Conservation (phyloP, 2,329 filamentous ascomycete species). For the Xylaria digitata region DNA sequence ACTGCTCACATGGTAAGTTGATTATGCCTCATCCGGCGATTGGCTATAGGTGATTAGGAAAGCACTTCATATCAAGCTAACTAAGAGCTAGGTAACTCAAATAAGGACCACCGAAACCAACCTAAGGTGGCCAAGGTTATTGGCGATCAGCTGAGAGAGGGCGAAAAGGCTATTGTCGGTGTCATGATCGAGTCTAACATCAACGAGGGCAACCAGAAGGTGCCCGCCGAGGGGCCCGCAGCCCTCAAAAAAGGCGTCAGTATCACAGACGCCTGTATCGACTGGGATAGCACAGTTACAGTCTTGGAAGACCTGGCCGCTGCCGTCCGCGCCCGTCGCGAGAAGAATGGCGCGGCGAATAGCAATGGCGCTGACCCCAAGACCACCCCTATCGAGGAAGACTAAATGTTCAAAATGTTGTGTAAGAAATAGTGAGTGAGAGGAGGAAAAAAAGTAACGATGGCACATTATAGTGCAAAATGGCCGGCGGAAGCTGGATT, state of each 20-base stretch:
- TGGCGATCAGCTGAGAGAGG: slow-evolving; percentile 85
- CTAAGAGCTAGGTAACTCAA: slow-evolving; percentile 79
- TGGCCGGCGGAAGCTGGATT: slow-evolving; percentile 5
- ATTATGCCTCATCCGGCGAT: background rate
- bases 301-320: slow-evolving; percentile 87
- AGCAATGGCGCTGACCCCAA: slow-evolving; percentile 50
- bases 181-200: slow-evolving; percentile 99
- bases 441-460: background rate
- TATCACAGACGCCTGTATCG: slow-evolving; percentile 96
- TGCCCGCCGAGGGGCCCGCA: slow-evolving; percentile 81
- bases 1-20: slow-evolving; percentile 89
- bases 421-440: background rate
- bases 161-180: slow-evolving; percentile 89
- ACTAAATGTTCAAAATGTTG: slow-evolving; percentile 49
- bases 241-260: slow-evolving; percentile 88
- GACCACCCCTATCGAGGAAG: slow-evolving; percentile 64
- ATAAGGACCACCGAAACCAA: slow-evolving; percentile 97
- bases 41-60: background rate
- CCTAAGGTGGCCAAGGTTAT: slow-evolving; percentile 88
- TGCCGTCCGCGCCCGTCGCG: slow-evolving; percentile 81
- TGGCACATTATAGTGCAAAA: background rate
- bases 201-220: slow-evolving; percentile 89
- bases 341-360: slow-evolving; percentile 56
- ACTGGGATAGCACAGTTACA: slow-evolving; percentile 86
- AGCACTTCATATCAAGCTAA: slow-evolving; percentile 31